phyloP scores from a whole-genome alignment of 192 early-diverging fungal species.

The Entophlyctis luteolus region DNA sequence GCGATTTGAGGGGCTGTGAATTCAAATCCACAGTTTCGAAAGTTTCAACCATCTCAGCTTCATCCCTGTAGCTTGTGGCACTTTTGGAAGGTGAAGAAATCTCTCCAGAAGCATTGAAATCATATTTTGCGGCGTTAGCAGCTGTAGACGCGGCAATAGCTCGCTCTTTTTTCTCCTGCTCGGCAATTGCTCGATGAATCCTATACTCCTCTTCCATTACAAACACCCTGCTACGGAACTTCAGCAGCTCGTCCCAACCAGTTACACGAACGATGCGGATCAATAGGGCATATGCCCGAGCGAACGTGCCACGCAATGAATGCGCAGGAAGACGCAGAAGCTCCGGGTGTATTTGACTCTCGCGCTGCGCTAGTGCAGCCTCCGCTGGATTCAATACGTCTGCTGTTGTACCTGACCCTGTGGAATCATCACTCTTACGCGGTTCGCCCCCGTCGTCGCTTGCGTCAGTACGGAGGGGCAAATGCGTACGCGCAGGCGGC shows the following conservation, averaged over 20 bases:
- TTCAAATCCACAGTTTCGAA: conserved; percentile 37
- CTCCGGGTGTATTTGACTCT: conserved; percentile 60
- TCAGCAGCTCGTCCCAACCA: conserved; percentile 95
- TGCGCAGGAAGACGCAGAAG: conserved; percentile 82
- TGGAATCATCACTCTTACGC: too few species aligned
- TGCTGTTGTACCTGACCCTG: conserved; percentile 34
- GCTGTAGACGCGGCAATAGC: too few species aligned
- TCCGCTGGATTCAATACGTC: neutral
- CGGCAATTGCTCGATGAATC: conserved; percentile 64
- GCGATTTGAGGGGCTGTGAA: conserved; percentile 4
- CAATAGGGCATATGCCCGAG: conserved; percentile 80
- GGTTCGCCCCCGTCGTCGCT: too few species aligned
- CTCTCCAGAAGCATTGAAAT: neutral
- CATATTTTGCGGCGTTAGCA: too few species aligned
- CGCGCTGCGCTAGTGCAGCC: conserved; percentile 52
- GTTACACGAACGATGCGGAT: conserved; percentile 74
- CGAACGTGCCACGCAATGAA: conserved; percentile 89
- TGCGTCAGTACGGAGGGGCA: conserved; percentile 84
- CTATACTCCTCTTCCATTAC: conserved; percentile 99
- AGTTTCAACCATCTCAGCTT: conserved; percentile 39
- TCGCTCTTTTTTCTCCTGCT: conserved; percentile 50
- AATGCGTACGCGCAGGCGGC: conserved; percentile 79
- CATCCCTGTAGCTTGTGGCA: conserved; percentile 24
- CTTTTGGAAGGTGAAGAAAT: conserved; percentile 1
- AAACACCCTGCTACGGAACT: conserved; percentile 78